A percentile compares a stretch with the other conserved stretches of the same genome.
phyloP scores from a whole-genome alignment of 1,284 basidiomycete genomes.

The Marasmius fiardii region DNA sequence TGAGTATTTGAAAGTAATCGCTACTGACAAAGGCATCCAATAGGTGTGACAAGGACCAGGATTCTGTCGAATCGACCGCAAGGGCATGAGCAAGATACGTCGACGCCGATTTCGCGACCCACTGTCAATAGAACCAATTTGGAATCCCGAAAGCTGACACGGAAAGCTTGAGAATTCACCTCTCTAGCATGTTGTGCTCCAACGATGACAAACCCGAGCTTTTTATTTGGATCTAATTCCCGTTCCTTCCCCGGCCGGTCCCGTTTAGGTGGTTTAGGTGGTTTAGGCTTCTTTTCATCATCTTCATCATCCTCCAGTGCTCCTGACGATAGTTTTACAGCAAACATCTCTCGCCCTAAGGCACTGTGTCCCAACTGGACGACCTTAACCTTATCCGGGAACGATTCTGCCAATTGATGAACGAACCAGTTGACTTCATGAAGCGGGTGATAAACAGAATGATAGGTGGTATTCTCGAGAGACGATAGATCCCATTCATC shows the following conservation, averaged over 20 bases:
- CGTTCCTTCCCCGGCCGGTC: conserved; percentile 16
- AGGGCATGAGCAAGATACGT: conserved; percentile 75
- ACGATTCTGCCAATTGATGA: conserved; percentile 35
- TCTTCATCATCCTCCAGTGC: neutral
- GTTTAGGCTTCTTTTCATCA: conserved; percentile 14
- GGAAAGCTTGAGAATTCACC: no score
- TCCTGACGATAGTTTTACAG: conserved; percentile 39
- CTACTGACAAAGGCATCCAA: conserved; percentile 52
- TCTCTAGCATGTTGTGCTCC: conserved; percentile 82
- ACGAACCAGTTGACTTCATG: conserved; percentile 52
- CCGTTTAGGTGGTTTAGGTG: conserved; percentile 19
- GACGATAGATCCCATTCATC: conserved; percentile 29
- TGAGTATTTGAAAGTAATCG: neutral
- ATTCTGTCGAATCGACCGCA: conserved; percentile 45
- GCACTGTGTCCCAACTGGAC: conserved; percentile 48
- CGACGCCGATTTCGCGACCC: conserved; percentile 76
- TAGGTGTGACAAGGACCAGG: conserved; percentile 44
- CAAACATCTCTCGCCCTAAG: conserved; percentile 53
- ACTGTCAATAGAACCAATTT: conserved; percentile 41
- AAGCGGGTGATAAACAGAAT: conserved; percentile 50
- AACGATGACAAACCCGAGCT: conserved; percentile 62
- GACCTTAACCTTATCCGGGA: conserved; percentile 40
- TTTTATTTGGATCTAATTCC: conserved; percentile 23
- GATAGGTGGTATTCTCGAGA: conserved; percentile 42
- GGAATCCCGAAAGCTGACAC: conserved; percentile 2